Evolutionary conservation across 192 early-diverging fungal species (phyloP).

Genomic region (Coemansia sp.): DNA sequence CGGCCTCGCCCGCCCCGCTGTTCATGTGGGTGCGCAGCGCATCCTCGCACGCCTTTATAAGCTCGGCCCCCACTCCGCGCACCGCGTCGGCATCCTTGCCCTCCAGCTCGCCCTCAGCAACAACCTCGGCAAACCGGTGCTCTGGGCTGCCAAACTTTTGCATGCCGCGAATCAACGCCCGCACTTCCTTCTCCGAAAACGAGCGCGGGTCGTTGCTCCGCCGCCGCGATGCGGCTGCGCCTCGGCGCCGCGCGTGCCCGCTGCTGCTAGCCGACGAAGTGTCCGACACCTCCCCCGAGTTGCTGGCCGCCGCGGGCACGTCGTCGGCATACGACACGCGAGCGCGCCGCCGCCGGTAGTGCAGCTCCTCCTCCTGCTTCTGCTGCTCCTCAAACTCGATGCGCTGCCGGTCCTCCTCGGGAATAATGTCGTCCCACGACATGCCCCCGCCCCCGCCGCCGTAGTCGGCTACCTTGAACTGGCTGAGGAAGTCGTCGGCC

Average conservation of each 20-base stretch:
- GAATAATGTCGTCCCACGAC: slow-evolving; percentile 96
- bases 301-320: slow-evolving; percentile 38
- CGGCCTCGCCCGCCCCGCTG: slow-evolving; percentile 19
- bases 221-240: slow-evolving; percentile 14
- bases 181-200: slow-evolving; percentile 76
- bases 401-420: slow-evolving; percentile 71
- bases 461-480: slow-evolving; percentile 92
- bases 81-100: slow-evolving; percentile 58
- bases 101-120: slow-evolving; percentile 73
- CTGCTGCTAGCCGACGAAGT: slow-evolving; percentile 34
- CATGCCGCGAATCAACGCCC: slow-evolving; percentile 73
- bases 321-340: slow-evolving; percentile 66
- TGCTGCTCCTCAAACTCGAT: slow-evolving; percentile 64
- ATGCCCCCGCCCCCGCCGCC: slow-evolving; percentile 56
- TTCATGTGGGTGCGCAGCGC: slow-evolving; percentile 52
- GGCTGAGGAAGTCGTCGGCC: slow-evolving; percentile 87
- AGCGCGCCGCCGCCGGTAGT: slow-evolving; percentile 54
- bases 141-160: slow-evolving; percentile 80
- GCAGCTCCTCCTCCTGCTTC: slow-evolving; percentile 56
- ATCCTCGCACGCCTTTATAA: slow-evolving; percentile 55
- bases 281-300: slow-evolving; percentile 13
- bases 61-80: slow-evolving; percentile 33
- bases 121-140: slow-evolving; percentile 75
- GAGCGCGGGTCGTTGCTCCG: slow-evolving; percentile 40
- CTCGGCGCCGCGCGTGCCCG: slow-evolving; percentile 18